Percentiles rank a stretch among this genome's conserved stretches.
These are phyloP conservation scores for Ambrosia trifida DNA, from an alignment of 129 eudicot species.

Conservation along the genomic window DNA sequence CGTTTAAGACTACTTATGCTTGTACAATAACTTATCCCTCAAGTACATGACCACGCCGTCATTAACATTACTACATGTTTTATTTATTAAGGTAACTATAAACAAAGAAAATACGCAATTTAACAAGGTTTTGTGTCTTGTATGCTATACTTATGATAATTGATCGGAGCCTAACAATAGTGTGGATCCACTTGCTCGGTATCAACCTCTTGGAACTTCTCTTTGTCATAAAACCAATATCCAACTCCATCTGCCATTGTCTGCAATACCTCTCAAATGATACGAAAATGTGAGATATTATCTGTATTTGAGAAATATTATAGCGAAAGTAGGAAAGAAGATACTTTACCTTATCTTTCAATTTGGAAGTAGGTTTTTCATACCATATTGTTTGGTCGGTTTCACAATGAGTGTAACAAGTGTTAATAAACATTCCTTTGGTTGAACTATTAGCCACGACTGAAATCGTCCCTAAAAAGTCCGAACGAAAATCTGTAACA, in stretches of 20 bases:
- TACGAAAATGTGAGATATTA: neutral
- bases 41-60: neutral
- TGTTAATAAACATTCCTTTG: constrained; percentile 46
- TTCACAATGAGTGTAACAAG: constrained; percentile 49
- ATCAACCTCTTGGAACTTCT: constrained; percentile 30
- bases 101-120: neutral
- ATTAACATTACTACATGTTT: constrained; percentile 11
- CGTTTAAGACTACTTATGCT: neutral
- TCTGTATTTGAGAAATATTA: neutral
- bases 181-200: constrained; percentile 35
- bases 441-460: constrained; percentile 16
- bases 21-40: neutral
- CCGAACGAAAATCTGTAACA: constrained; percentile 38
- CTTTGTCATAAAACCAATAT: constrained; percentile 43
- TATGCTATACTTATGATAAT: neutral
- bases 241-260: constrained; percentile 45
- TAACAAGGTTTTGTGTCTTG: neutral
- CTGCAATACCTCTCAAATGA: constrained; percentile 12
- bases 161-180: constrained; percentile 26
- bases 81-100: constrained; percentile 7
- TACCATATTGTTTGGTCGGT: constrained; percentile 37
- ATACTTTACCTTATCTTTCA: constrained; percentile 31
- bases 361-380: constrained; percentile 22
- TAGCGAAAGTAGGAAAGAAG: neutral
- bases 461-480: constrained; percentile 25